These are phyloP conservation scores for Termitomyces sp. DNA, from an alignment of 768 basidiomycete genomes.

Conservation along the genomic window DNA sequence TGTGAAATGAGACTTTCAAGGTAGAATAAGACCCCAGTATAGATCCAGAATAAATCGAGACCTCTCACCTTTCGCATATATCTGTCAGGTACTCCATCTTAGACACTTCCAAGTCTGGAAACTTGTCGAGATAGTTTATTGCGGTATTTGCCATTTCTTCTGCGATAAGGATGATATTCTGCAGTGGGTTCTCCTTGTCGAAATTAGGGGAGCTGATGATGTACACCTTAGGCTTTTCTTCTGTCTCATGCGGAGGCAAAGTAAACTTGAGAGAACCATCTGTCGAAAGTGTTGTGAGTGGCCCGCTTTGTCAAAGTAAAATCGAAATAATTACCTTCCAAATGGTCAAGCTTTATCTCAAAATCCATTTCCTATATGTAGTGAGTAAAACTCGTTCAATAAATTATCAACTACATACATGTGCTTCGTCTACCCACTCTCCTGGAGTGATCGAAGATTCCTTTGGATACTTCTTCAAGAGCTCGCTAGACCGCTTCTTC, in stretches of 20 bases:
- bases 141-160: neutral
- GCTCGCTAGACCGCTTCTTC: neutral
- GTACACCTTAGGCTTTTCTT: neutral
- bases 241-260: neutral
- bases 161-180: neutral
- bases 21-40: neutral
- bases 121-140: neutral
- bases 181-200: neutral
- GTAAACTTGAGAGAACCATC: conserved; percentile 2
- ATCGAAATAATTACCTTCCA: neutral
- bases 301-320: neutral
- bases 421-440: neutral
- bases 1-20: neutral
- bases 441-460: neutral
- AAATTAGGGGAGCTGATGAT: neutral
- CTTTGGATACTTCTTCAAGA: neutral
- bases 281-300: neutral
- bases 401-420: neutral
- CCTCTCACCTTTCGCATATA: neutral
- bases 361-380: neutral
- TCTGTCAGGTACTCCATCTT: neutral
- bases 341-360: neutral
- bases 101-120: neutral
- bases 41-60: neutral
- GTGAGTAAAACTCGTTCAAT: no score